Evolutionary conservation across 139 green algal species (phyloP).

Genomic region (Chloropicon primus): DNA sequence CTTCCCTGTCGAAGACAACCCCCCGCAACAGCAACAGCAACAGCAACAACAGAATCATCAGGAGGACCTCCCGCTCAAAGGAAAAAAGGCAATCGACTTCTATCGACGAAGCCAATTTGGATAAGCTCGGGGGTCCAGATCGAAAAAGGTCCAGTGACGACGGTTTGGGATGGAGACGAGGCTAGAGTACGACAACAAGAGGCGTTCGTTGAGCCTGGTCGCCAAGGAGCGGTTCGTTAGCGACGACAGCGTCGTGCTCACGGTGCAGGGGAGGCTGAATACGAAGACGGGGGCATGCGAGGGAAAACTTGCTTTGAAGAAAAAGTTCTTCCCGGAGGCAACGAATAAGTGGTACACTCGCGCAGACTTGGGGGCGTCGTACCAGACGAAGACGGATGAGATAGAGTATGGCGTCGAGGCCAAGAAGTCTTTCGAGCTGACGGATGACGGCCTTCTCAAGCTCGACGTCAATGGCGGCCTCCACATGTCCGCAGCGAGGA

Average conservation of each 20-base stretch:
- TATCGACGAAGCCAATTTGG: too few relatives aligned
- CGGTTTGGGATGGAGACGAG: conserved; percentile 28
- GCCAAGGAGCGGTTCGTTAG: conserved; percentile 35
- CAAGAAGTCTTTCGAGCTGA: conserved; percentile 35
- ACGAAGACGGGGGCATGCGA: conserved; percentile 16
- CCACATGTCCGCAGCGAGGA: not conserved
- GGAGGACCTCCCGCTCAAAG: too few relatives aligned
- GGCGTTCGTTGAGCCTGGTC: conserved; percentile 11
- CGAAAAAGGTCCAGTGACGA: too few relatives aligned
- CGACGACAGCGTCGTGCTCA: conserved; percentile 31
- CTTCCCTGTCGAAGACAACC: too few relatives aligned
- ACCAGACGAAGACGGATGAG: conserved; percentile 20
- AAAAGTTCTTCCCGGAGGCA: conserved; percentile 32
- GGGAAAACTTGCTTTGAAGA: conserved; percentile 16
- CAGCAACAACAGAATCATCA: too few relatives aligned
- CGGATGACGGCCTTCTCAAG: conserved; percentile 24
- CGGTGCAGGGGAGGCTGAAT: conserved; percentile 15
- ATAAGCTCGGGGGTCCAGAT: too few relatives aligned
- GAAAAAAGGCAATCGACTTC: too few relatives aligned
- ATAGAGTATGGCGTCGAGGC: conserved; percentile 22
- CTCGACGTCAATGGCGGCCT: conserved; percentile 28
- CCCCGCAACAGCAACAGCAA: too few relatives aligned
- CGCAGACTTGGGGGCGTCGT: conserved; percentile 26
- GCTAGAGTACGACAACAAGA: conserved; percentile 20
- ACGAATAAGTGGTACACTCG: not conserved